These are phyloP conservation scores for Tanacetum coccineum DNA, from an alignment of 129 eudicot genomes.

Conservation along the genomic window DNA sequence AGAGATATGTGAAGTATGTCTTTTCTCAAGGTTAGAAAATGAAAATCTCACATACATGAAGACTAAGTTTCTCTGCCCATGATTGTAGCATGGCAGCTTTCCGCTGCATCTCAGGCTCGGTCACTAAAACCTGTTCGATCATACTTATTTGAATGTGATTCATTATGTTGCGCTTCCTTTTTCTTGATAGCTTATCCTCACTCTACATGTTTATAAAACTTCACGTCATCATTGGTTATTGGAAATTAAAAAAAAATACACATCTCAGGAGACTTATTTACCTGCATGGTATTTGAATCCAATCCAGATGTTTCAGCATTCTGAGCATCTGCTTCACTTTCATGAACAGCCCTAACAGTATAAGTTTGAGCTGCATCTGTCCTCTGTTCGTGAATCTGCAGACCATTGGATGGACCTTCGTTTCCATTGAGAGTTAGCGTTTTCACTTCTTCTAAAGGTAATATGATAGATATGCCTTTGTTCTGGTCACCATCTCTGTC, in stretches of 20 bases:
- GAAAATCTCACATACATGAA: slow-evolving; percentile 53
- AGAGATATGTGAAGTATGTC: neutral
- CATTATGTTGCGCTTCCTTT: slow-evolving; percentile 88
- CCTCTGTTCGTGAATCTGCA: slow-evolving; percentile 20
- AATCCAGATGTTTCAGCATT: slow-evolving; percentile 58
- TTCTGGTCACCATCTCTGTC: slow-evolving; percentile 33
- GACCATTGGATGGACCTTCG: slow-evolving; percentile 29
- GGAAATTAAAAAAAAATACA: slow-evolving; percentile 6
- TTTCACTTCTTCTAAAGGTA: slow-evolving; percentile 36
- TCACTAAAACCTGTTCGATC: slow-evolving; percentile 73
- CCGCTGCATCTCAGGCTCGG: slow-evolving; percentile 82
- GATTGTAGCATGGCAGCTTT: slow-evolving; percentile 45
- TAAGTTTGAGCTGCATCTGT: slow-evolving; percentile 28
- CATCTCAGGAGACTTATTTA: slow-evolving; percentile 21
- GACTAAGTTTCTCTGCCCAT: slow-evolving; percentile 80
- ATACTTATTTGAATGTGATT: slow-evolving; percentile 63
- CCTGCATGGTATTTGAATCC: slow-evolving; percentile 56
- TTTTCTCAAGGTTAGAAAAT: neutral
- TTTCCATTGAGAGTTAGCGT: slow-evolving; percentile 31
- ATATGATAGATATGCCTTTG: slow-evolving; percentile 36
- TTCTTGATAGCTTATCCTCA: slow-evolving; percentile 71
- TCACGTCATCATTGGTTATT: slow-evolving; percentile 22
- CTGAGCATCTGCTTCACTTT: slow-evolving; percentile 39
- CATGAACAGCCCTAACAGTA: slow-evolving; percentile 27
- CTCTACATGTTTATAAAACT: slow-evolving; percentile 35